Percentiles rank a stretch among this genome's conserved stretches.
phyloP scores from a whole-genome alignment of 2,329 filamentous ascomycete genomes.

The Plectosphaerella sp. region DNA sequence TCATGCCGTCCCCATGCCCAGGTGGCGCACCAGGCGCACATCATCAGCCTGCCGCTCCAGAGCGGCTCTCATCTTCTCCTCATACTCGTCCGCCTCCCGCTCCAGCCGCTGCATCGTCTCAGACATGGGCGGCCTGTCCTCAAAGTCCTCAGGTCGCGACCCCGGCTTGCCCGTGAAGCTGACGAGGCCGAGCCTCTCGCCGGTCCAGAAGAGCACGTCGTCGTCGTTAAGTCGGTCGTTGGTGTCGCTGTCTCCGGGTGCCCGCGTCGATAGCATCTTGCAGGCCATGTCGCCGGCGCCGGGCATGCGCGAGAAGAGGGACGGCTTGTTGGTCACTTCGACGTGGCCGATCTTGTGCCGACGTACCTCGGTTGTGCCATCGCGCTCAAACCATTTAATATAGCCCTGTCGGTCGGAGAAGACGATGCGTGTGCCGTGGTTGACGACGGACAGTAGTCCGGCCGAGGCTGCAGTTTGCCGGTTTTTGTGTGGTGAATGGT shows the following conservation, averaged over 20 bases:
- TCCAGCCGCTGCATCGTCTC: slow-evolving; percentile 50
- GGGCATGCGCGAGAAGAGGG: slow-evolving; percentile 47
- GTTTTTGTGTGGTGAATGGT: slow-evolving; percentile 62
- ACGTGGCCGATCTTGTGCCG: slow-evolving; percentile 51
- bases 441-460: slow-evolving; percentile 75
- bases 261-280: slow-evolving; percentile 66
- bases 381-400: slow-evolving; percentile 86
- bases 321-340: slow-evolving; percentile 38
- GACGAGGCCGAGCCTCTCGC: slow-evolving; percentile 74
- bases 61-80: slow-evolving; percentile 68
- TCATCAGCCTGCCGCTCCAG: slow-evolving; percentile 76
- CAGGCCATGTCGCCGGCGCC: slow-evolving; percentile 69
- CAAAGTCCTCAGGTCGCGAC: slow-evolving; percentile 46
- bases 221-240: slow-evolving; percentile 43
- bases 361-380: slow-evolving; percentile 62
- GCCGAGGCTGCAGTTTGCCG: slow-evolving; percentile 77
- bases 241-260: slow-evolving; percentile 22
- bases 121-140: slow-evolving; percentile 23
- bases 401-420: slow-evolving; percentile 81
- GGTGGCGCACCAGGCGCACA: slow-evolving; percentile 65
- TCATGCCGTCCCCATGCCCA: slow-evolving; percentile 32
- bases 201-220: slow-evolving; percentile 82
- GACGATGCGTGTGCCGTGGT: slow-evolving; percentile 77
- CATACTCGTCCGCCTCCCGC: slow-evolving; percentile 45
- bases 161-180: slow-evolving; percentile 52